Conservation (phyloP, 2,329 filamentous ascomycete genomes). For the Zymoseptoria crescenta region DNA sequence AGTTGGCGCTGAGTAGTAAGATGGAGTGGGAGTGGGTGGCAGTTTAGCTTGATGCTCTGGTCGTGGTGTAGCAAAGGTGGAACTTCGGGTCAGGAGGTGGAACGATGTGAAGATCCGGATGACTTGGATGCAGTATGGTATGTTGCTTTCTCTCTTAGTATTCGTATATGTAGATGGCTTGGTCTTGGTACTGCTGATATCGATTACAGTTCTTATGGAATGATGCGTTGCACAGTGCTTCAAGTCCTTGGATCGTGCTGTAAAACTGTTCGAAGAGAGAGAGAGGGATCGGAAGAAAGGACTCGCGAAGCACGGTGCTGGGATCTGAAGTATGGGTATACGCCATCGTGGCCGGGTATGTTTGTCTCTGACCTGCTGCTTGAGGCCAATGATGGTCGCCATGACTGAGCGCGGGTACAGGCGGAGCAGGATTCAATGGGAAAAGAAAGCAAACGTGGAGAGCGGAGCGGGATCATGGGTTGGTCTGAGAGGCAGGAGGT, state of each 20-base stretch:
- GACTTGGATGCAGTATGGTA: no score
- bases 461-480: not conserved
- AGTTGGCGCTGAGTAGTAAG: not conserved
- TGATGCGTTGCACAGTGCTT: not conserved
- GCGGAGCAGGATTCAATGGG: not conserved
- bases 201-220: not conserved
- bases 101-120: no score
- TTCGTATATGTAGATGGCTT: not conserved
- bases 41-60: not conserved
- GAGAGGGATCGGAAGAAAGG: not conserved
- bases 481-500: not conserved
- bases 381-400: not conserved
- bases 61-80: no score
- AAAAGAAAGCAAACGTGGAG: not conserved
- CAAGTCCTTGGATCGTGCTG: not conserved
- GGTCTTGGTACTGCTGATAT: not conserved
- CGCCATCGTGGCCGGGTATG: not conserved
- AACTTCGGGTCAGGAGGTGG: no score
- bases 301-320: not conserved
- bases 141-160: not conserved
- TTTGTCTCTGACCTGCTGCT: not conserved
- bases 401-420: not conserved
- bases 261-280: no score
- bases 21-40: not conserved
- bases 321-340: not conserved